Percentiles rank a stretch among this genome's conserved stretches.
phyloP scores from a whole-genome alignment of 2,329 filamentous ascomycete species.

The Penicillium olsonii region DNA sequence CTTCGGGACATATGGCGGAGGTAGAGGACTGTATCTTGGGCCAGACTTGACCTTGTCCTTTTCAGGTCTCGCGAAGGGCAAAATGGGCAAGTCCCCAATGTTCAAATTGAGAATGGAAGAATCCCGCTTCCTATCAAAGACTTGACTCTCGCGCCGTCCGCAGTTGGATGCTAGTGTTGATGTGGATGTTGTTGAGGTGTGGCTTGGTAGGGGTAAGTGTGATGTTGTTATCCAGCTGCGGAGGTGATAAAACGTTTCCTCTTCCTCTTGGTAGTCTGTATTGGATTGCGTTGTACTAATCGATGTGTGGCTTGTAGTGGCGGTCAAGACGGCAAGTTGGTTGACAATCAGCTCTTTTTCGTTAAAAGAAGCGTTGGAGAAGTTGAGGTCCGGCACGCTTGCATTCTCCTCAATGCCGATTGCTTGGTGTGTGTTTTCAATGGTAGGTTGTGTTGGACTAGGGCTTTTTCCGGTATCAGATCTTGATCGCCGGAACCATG shows the following conservation, averaged over 20 bases:
- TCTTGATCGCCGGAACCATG: constrained; percentile 4
- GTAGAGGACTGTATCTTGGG: constrained; percentile 21
- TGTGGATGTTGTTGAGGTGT: neutral
- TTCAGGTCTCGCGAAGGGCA: constrained; percentile 9
- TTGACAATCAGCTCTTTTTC: constrained; percentile 16
- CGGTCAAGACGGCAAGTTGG: constrained; percentile 15
- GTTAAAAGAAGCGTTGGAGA: neutral
- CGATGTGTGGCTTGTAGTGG: constrained; percentile 9
- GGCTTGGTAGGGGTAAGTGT: constrained; percentile 3
- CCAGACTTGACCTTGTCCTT: constrained; percentile 11
- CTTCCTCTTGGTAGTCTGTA: constrained; percentile 1
- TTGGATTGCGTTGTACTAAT: neutral
- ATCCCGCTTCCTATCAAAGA: constrained; percentile 16
- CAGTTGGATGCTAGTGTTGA: constrained; percentile 3
- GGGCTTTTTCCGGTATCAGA: neutral
- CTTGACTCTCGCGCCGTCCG: neutral
- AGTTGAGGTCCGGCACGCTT: neutral
- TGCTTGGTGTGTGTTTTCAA: neutral
- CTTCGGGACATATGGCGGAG: constrained; percentile 16
- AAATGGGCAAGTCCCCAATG: constrained; percentile 13
- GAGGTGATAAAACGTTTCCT: constrained; percentile 25
- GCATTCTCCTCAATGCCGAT: neutral
- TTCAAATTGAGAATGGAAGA: constrained; percentile 22
- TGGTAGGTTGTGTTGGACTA: no score
- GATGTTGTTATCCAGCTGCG: constrained; percentile 24